A percentile compares a stretch with the other conserved stretches of the same genome.
phyloP scores from a whole-genome alignment of 345 rosid genomes.

The Sisymbrium irio region DNA sequence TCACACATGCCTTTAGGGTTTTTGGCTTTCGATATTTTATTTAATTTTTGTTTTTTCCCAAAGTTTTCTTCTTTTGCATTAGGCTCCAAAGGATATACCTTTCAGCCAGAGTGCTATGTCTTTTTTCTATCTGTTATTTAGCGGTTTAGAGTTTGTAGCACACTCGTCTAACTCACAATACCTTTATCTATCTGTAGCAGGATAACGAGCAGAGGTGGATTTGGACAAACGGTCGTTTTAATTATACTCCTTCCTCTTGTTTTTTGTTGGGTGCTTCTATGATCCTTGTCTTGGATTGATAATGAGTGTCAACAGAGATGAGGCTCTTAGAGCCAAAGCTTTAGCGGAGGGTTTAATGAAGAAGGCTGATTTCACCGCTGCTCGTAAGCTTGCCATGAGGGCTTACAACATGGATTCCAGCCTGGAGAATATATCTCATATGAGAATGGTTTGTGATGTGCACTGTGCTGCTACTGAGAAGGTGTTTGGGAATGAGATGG shows the following conservation, averaged over 20 bases:
- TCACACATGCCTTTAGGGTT: constrained; percentile 16
- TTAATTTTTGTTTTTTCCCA: no score
- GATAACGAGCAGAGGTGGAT: constrained; percentile 18
- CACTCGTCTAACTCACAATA: background rate
- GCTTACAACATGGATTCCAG: constrained; percentile 64
- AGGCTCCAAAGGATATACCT: background rate
- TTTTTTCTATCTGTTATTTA: background rate
- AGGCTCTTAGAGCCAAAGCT: constrained; percentile 77
- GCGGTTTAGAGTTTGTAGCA: background rate
- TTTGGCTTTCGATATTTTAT: no score
- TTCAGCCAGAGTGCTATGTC: background rate
- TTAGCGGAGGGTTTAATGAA: constrained; percentile 72
- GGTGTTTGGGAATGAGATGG: constrained; percentile 63
- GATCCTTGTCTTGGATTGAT: constrained; percentile 16
- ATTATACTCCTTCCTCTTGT: background rate
- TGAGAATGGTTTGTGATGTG: constrained; percentile 86
- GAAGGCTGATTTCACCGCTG: constrained; percentile 53
- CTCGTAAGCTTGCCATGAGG: constrained; percentile 59
- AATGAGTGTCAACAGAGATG: constrained; percentile 88
- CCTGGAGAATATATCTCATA: constrained; percentile 67
- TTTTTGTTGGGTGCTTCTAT: background rate
- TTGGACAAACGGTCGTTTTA: background rate
- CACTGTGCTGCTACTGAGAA: constrained; percentile 73
- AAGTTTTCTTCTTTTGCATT: background rate
- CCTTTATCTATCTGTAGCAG: constrained; percentile 8